Evolutionary conservation across 495 filamentous ascomycete species (phyloP), one percentile per base, ranked within the genome.

Genomic region (Pyronema omphalodes): DNA sequence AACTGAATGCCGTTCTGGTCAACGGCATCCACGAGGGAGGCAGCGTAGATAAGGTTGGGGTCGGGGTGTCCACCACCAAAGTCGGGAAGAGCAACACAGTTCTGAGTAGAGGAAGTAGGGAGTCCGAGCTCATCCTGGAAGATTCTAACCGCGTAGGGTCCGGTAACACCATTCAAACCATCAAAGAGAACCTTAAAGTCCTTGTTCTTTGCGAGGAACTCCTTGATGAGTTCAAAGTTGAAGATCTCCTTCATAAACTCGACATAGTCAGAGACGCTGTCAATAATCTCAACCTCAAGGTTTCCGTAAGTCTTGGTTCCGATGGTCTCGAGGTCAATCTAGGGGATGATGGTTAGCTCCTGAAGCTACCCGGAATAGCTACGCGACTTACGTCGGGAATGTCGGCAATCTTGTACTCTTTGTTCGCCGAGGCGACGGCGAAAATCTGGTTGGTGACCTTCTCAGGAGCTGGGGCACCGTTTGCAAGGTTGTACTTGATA

Each of bases 101-200:
- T 94, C 68, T 95, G 89, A 43, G 81, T 89, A 69, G 85, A 88
- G 65, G 72, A 77, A 46, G 73, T 62, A 44, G 69, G 74, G 43
- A 94, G 78, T 4, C 88, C 88, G 37, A 98, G 78, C 72, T 96
- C 93, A 55, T 85, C 74, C 68, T 93, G 80, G 68, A 98, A 96
- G 67, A 96, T 94, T 58, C 84, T 86, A 60, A 85, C 79, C 53
- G 87, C 91, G 67, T 98, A 98, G 19, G 86, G 84, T 17, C 91
- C 91, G 44, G 91, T 98, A 55, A 98, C 91, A 67, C 91, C 91
- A 67, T 83, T 80, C 57, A 98, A 79, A 56, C 80, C 93, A 58
- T 98, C 91, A 61, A 98, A 98, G 53, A 98, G 76, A 44, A 96
- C 81, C 72, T 94, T 94, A 76, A 98, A 98, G 67, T 93, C 86